A percentile compares a stretch with the other conserved stretches of the same genome.
These are phyloP conservation scores for Mycena floridula DNA, from an alignment of 768 basidiomycete genomes.

Conservation along the genomic window DNA sequence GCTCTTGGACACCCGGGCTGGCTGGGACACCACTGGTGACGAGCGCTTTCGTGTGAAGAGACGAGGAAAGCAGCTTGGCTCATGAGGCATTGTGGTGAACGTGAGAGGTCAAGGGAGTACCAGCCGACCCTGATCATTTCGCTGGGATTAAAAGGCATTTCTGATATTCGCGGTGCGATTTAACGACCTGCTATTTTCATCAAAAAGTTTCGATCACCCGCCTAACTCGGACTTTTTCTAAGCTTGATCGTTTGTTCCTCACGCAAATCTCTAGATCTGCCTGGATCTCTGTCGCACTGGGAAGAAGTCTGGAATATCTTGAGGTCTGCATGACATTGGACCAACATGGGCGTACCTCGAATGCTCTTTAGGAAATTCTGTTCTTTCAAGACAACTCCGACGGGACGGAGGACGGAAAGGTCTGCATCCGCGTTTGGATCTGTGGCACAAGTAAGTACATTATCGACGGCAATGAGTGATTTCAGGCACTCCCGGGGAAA, in stretches of 20 bases:
- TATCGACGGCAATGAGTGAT: no score
- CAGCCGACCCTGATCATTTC: not conserved
- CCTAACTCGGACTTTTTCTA: not conserved
- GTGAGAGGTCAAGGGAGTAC: no score
- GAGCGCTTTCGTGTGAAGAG: conserved; percentile 2
- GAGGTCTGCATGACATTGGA: no score
- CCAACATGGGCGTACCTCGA: no score
- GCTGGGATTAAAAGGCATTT: not conserved
- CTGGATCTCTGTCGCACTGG: not conserved
- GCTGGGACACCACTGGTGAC: not conserved
- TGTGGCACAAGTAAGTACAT: no score
- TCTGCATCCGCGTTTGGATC: no score
- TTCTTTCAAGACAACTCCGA: no score
- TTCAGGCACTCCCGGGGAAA: no score
- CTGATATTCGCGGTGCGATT: no score
- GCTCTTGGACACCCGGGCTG: no score
- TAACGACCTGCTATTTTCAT: not conserved
- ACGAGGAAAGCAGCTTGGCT: conserved; percentile 6
- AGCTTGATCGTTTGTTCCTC: not conserved
- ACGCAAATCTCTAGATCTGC: not conserved
- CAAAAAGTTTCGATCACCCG: not conserved
- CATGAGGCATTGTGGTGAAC: not conserved
- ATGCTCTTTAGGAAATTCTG: no score
- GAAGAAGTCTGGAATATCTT: conserved; percentile 42
- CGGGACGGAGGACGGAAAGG: no score